Evolutionary conservation across 495 filamentous ascomycete genomes (phyloP), one percentile per base, ranked within the genome.

Genomic region (Penicillium ochrochloron): DNA sequence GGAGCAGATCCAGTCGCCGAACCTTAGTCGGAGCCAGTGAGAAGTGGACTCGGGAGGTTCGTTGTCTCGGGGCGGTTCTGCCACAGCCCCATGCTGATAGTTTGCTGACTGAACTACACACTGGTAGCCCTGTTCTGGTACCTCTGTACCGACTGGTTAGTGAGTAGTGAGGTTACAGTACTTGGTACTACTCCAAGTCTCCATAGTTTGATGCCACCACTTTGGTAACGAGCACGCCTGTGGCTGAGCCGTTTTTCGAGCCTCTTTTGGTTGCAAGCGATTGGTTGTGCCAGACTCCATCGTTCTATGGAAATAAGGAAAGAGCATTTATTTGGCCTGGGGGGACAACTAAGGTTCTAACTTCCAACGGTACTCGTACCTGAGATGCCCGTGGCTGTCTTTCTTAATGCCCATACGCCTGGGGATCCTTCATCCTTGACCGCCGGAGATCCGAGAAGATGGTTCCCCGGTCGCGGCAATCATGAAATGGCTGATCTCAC

Each of bases 21-120:
- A 64, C 62, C 57, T 64, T 64, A 59, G 48, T 59, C 27, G 27
- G 46, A 35, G 19, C 56, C 56, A 64, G 54, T 59, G 31, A 59
- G 19, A 61, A 59, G 44, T 15, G 50, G 37, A 52, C 44, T 52
- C 46, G 34, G 56, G 48, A 54, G 62, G 55, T 55, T 55, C n/a
- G 25, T 44, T 64, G 62, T 64, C 62, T 64, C 62, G 57, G 62
- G 62, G 37, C 29, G 35, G 51, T 39, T 64, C 48, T 59, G n/a
- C 44, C 21, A 48, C 61, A 37, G 61, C 50, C 50, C 61, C 61
- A 50, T 21, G 53, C 23, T 35, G 50, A 31, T 35, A 39, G 15
- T 15, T 15, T 39, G 35, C 35, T 12, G 14, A 17, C 15, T 41
- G 15, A 41, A 41, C 12, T 33, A 33, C 31, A 33, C 2, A 33